Evolutionary conservation across 306 rosid genomes (phyloP).

Genomic region (Prunus kanzakura): DNA sequence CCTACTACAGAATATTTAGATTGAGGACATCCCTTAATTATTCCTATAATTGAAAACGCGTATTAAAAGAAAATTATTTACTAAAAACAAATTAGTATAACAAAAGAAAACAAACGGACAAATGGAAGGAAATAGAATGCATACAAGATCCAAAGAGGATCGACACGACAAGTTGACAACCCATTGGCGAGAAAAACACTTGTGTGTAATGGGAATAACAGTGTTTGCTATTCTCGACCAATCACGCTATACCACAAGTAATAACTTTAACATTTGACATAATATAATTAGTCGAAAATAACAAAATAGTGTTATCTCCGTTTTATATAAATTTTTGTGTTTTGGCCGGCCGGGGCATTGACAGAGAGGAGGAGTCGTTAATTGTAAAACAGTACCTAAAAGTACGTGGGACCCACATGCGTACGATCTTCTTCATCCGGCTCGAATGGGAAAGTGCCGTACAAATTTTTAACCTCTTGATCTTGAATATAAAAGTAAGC

Average conservation of each 20-base stretch:
- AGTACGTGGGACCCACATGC: background rate
- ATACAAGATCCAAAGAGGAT: background rate
- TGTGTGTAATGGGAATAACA: too few relatives aligned
- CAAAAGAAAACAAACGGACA: background rate
- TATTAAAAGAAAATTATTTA: background rate
- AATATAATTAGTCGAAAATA: rapidly evolving
- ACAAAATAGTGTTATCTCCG: too few relatives aligned
- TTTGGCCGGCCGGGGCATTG: too few relatives aligned
- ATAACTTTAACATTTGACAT: too few relatives aligned
- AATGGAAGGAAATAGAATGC: background rate
- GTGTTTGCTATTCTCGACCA: rapidly evolving
- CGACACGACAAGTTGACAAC: too few relatives aligned
- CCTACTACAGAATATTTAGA: background rate
- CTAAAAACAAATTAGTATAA: background rate
- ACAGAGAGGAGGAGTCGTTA: too few relatives aligned
- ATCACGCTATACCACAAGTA: too few relatives aligned
- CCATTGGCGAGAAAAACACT: rapidly evolving
- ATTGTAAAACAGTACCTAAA: background rate
- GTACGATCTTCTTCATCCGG: background rate
- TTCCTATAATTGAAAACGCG: background rate
- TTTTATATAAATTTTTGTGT: too few relatives aligned
- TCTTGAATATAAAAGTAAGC: background rate
- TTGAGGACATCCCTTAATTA: background rate
- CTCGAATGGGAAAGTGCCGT: background rate
- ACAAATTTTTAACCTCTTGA: background rate